phyloP scores from a whole-genome alignment of 441 rosid species.

The Populus hybrid region DNA sequence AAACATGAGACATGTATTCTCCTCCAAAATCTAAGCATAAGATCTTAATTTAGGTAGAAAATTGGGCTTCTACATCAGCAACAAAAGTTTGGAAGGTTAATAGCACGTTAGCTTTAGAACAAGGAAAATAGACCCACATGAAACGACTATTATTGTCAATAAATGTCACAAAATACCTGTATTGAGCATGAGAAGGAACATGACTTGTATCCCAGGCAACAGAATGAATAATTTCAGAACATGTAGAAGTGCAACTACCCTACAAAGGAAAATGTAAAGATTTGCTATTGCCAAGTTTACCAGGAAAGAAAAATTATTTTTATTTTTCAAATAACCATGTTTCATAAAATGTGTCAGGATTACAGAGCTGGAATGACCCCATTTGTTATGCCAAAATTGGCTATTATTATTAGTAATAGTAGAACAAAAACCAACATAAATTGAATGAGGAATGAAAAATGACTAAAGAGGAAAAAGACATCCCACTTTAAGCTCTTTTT shows the following conservation, averaged over 20 bases:
- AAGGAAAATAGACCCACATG: neutral
- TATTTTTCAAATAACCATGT: neutral
- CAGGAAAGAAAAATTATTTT: neutral
- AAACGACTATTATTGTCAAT: neutral
- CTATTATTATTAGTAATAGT: neutral
- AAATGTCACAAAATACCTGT: slow-evolving; percentile 3
- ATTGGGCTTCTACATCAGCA: neutral
- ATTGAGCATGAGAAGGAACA: slow-evolving; percentile 11
- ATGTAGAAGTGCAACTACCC: neutral
- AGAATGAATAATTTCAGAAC: slow-evolving; percentile 3
- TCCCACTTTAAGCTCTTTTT: neutral
- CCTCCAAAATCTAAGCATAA: neutral
- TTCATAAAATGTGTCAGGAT: neutral
- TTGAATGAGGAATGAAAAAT: neutral
- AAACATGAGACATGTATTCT: slow-evolving; percentile 4
- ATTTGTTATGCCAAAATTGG: neutral
- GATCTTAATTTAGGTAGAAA: neutral
- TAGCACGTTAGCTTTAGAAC: neutral
- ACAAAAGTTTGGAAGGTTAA: neutral
- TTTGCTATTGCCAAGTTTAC: too few relatives aligned
- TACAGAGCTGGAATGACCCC: neutral
- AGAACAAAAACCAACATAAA: neutral
- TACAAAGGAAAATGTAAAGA: neutral
- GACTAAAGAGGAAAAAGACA: neutral
- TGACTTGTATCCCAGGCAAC: neutral